Base-by-base conservation (phyloP, 2,329 filamentous ascomycete genomes). In the Cylindrodendrum hubeiense region DNA sequence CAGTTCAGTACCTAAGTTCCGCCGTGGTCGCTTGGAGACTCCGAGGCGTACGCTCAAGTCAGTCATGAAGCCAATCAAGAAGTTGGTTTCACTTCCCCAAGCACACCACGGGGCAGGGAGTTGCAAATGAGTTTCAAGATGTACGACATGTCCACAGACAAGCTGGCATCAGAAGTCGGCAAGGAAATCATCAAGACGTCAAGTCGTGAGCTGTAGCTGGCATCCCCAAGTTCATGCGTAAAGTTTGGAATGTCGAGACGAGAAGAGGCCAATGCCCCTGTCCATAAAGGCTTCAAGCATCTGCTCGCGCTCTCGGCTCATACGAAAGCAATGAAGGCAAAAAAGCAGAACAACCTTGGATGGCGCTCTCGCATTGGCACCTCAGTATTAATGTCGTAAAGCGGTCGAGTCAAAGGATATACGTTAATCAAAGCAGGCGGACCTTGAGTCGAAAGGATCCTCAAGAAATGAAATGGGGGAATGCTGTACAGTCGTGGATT, bases 401-500 rank as follows among this genome's bases (percentile, higher is more conserved):
- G 67, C 58, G 55, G 64, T 67, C 71, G 68, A 63, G 60, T 75
- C 71, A 75, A 74, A 66, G 58, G 53, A 52, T 65, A 75, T 72
- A 75, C 72, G 71, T 67, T 75, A 72, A 75, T 74, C 73, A 75
- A 67, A 74, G 66, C 63, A 69, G 65, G 61, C 65, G 68, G 64
- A 55, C 65, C 67, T 65, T 60, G 55, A 65, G 64, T 61, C 66
- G 66, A 69, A 67, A 63, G 58, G 60, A 63, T 74, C 70, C 73
- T 76, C 71, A 73, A 69, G 60, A 68, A 71, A 68, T 62, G 52
- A 63, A 67, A 67, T 65, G 63, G 61, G 69, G 60, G 60, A 30
- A 67, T 71, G 73, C 60, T 77, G 77, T 77, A 78, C 77, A 78
- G 71, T 76, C 73, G 75, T 68, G 65, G 67, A 67, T 71, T 75